Conservation (phyloP, 1,139 yeast species). For the Sugiyamaella pinicola region DNA sequence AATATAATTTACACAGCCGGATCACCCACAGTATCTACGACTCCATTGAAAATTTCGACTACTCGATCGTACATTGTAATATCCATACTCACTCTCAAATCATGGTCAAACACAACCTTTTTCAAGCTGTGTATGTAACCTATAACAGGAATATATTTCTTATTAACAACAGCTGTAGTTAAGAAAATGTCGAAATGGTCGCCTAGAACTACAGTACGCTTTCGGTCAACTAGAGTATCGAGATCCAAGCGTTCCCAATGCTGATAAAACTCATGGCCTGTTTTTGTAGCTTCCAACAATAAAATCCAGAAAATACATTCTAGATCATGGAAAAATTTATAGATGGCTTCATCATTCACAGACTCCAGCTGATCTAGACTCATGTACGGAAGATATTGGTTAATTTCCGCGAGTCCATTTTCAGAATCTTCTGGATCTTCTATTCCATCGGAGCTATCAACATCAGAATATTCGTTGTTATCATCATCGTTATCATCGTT, state of each 20-base stretch:
- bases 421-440: background rate
- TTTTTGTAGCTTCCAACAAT: constrained; percentile 4
- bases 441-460: background rate
- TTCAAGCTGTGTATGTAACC: constrained; percentile 7
- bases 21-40: background rate
- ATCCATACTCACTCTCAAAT: background rate
- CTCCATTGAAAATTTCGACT: constrained; percentile 3
- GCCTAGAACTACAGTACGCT: background rate
- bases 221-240: background rate
- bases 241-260: constrained; percentile 2
- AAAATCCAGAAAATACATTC: constrained; percentile 8
- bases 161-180: background rate
- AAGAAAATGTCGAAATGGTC: background rate
- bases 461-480: background rate
- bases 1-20: too few species aligned
- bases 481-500: background rate
- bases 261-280: background rate
- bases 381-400: constrained; percentile 8
- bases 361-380: background rate
- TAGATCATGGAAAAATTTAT: constrained; percentile 7
- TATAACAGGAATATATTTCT: background rate
- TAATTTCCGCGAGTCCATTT: background rate
- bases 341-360: background rate
- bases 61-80: background rate
- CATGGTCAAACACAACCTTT: background rate